These are phyloP conservation scores for Talaromyces albobiverticillius DNA, from an alignment of 2,329 filamentous ascomycete genomes.

Conservation along the genomic window DNA sequence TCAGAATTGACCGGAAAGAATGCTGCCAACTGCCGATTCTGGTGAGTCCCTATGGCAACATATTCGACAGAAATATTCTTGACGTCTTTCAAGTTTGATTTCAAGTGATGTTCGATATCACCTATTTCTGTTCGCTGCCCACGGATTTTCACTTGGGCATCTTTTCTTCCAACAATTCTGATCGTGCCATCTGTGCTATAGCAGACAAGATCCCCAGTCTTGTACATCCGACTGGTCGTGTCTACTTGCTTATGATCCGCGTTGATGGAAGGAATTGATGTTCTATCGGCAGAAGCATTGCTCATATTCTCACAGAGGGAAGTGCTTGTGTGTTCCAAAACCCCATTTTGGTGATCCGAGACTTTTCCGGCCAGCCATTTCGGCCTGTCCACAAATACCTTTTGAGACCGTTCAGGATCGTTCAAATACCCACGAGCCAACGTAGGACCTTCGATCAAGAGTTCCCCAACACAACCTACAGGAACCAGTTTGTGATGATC, in stretches of 20 bases:
- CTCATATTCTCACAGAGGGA: too few relatives aligned
- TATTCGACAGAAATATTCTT: not conserved
- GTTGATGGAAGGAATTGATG: too few relatives aligned
- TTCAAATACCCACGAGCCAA: slow-evolving; percentile 41
- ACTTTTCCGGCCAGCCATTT: not conserved
- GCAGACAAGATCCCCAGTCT: slow-evolving; percentile 28
- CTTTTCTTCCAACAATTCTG: slow-evolving; percentile 30
- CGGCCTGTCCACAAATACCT: not conserved
- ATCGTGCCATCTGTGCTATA: slow-evolving; percentile 33
- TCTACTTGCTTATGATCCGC: not conserved
- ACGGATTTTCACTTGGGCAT: slow-evolving; percentile 39
- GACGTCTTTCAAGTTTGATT: not conserved
- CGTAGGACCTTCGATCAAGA: slow-evolving; percentile 41
- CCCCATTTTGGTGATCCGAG: too few relatives aligned
- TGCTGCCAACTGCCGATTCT: not conserved
- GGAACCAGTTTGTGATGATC: slow-evolving; percentile 41
- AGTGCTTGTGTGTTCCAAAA: too few relatives aligned
- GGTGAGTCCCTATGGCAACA: not conserved
- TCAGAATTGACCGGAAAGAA: not conserved
- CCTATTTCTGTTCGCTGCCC: slow-evolving; percentile 43
- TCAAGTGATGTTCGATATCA: slow-evolving; percentile 31
- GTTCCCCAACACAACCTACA: slow-evolving; percentile 37
- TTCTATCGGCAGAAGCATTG: too few relatives aligned
- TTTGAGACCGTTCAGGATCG: not conserved
- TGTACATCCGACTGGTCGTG: slow-evolving; percentile 27